A percentile compares a stretch with the other conserved stretches of the same genome.
Evolutionary conservation across 371 early-diverging fungal genomes (phyloP).

Genomic region (Mortierella sp.): DNA sequence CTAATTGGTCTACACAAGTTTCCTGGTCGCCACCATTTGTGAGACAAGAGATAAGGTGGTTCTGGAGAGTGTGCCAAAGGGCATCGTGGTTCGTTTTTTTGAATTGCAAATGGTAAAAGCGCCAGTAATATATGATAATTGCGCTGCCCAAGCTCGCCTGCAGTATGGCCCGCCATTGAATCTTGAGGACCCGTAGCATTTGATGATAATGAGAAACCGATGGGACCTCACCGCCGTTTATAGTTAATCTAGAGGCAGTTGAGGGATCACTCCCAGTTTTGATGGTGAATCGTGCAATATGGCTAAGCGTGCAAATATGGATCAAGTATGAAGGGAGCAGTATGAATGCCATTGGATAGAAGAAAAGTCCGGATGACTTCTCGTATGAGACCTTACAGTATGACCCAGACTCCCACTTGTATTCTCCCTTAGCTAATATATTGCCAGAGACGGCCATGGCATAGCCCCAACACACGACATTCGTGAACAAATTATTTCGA

Average conservation of each 20-base stretch:
- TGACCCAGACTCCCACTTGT: slow-evolving; percentile 68
- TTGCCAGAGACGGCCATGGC: slow-evolving; percentile 57
- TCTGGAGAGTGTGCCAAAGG: slow-evolving; percentile 25
- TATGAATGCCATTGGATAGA: slow-evolving; percentile 69
- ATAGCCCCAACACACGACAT: slow-evolving; percentile 71
- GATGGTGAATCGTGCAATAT: slow-evolving; percentile 66
- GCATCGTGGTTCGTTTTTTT: slow-evolving; percentile 42
- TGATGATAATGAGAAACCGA: slow-evolving; percentile 61
- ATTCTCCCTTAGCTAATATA: slow-evolving; percentile 58
- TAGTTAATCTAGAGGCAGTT: slow-evolving; percentile 54
- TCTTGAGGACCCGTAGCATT: slow-evolving; percentile 64
- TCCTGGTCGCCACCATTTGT: slow-evolving; percentile 57
- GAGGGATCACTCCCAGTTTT: slow-evolving; percentile 60
- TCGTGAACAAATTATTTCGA: slow-evolving; percentile 60
- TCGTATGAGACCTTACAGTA: slow-evolving; percentile 64
- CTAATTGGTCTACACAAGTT: slow-evolving; percentile 20
- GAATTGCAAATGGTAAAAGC: slow-evolving; percentile 68
- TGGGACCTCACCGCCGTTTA: slow-evolving; percentile 6
- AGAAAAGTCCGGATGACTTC: slow-evolving; percentile 63
- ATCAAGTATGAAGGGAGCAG: slow-evolving; percentile 65
- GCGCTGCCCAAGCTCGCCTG: slow-evolving; percentile 62
- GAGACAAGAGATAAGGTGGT: slow-evolving; percentile 63
- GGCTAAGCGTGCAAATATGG: slow-evolving; percentile 68
- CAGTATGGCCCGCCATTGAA: slow-evolving; percentile 75
- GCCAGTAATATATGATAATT: slow-evolving; percentile 64